Conservation (phyloP, 495 filamentous ascomycete species). For the Neurospora sp. region DNA sequence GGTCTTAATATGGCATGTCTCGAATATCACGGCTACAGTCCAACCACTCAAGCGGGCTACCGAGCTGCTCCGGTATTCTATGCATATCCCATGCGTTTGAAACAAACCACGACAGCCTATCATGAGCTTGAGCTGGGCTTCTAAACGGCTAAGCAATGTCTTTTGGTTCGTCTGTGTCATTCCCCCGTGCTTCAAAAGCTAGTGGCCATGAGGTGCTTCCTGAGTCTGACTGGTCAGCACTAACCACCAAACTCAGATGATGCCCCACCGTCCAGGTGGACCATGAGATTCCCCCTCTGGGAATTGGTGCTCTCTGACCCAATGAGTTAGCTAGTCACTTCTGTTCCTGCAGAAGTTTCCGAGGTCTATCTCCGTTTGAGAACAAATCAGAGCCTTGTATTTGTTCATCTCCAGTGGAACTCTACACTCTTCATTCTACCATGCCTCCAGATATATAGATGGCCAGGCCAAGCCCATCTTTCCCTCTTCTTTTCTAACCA, state of each 20-base stretch:
- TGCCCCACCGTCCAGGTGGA: neutral
- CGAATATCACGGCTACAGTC: neutral
- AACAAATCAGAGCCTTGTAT: neutral
- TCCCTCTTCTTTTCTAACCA: neutral
- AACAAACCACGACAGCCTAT: neutral
- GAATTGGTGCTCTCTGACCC: neutral
- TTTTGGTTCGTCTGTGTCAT: neutral
- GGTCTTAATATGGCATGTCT: neutral
- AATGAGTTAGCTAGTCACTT: neutral
- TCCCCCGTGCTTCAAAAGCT: neutral
- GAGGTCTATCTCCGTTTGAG: neutral
- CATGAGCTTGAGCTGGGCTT: neutral
- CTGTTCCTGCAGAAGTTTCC: neutral
- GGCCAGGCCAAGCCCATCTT: neutral
- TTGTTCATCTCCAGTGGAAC: neutral
- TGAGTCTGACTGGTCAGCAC: neutral
- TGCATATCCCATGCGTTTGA: neutral
- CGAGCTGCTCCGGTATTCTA: neutral
- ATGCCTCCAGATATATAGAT: neutral
- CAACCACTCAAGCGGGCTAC: neutral
- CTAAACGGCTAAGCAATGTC: neutral
- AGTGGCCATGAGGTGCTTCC: neutral
- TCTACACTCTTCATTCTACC: neutral
- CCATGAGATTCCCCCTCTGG: neutral
- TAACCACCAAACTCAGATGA: neutral